Percentiles rank a stretch among this genome's conserved stretches.
Conservation (phyloP, 192 early-diverging fungal genomes). For the Funneliformis geosporum region DNA sequence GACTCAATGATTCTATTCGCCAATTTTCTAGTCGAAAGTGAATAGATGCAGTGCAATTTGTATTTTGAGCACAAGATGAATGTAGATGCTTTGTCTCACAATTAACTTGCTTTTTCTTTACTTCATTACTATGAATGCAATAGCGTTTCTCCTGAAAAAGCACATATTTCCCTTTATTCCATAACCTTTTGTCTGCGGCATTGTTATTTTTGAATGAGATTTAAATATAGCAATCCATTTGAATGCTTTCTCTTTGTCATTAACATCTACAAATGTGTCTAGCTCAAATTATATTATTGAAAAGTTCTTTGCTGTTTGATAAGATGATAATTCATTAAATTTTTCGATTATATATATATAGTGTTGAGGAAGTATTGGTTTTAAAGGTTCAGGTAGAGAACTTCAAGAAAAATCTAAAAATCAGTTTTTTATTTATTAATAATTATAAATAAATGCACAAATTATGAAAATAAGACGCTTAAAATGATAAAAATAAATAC, state of each 20-base stretch:
- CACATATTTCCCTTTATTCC: neutral
- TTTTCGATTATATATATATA: neutral
- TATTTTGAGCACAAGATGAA: neutral
- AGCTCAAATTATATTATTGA: neutral
- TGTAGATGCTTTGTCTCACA: neutral
- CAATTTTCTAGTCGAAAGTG: too few relatives aligned
- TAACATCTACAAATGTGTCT: neutral
- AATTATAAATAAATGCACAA: too few relatives aligned
- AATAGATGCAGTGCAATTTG: too few relatives aligned
- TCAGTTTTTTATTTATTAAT: too few relatives aligned
- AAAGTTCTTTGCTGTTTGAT: slow-evolving; percentile 2
- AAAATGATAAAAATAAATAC: too few relatives aligned
- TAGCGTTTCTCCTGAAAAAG: neutral
- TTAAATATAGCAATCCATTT: neutral
- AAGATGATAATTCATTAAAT: neutral
- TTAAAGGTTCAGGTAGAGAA: too few relatives aligned
- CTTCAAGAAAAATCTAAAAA: too few relatives aligned
- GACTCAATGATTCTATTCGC: too few relatives aligned
- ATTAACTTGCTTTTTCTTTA: neutral
- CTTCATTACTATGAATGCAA: neutral
- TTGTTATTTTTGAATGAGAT: slow-evolving; percentile 14
- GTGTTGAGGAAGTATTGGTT: neutral
- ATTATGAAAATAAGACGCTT: too few relatives aligned
- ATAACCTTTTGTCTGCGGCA: slow-evolving; percentile 4
- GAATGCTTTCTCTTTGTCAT: neutral